A percentile compares a stretch with the other conserved stretches of the same genome.
These are phyloP conservation scores for Metschnikowia lachancei DNA, from an alignment of 805 yeast genomes.

Conservation along the genomic window DNA sequence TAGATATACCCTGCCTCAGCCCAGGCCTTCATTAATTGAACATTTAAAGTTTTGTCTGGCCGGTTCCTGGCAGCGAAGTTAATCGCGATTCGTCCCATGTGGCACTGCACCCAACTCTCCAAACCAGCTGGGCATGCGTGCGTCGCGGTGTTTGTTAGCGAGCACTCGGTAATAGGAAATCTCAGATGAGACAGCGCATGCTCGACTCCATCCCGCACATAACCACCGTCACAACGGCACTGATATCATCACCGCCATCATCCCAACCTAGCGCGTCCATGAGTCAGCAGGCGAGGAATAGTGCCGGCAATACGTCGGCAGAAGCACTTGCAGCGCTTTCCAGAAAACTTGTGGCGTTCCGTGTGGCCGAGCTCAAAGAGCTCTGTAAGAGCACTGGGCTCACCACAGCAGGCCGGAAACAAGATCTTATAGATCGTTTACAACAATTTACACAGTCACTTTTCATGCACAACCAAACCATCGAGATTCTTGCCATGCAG, in stretches of 20 bases:
- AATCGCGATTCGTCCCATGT: not conserved
- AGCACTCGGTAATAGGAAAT: not conserved
- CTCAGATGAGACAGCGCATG: constrained; percentile 4
- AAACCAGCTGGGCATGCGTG: too few relatives aligned
- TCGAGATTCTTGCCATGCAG: constrained; percentile 45
- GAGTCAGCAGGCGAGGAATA: not conserved
- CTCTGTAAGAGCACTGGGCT: constrained; percentile 51
- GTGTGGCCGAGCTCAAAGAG: constrained; percentile 51
- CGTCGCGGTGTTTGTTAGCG: not conserved
- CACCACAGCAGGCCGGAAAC: constrained; percentile 56
- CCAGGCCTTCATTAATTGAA: too few relatives aligned
- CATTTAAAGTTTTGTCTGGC: not conserved
- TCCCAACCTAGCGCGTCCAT: not conserved
- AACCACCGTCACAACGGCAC: not conserved
- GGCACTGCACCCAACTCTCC: too few relatives aligned
- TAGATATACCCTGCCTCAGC: too few relatives aligned
- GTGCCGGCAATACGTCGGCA: not conserved
- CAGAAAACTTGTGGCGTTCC: not conserved
- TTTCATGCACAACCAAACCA: constrained; percentile 35
- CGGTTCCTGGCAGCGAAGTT: not conserved
- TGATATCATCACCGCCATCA: not conserved
- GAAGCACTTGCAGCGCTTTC: not conserved
- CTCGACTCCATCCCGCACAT: not conserved
- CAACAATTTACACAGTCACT: constrained; percentile 45
- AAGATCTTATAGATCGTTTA: constrained; percentile 56